Base-by-base conservation (phyloP, 345 rosid genomes). In the Triadica sebifera region DNA sequence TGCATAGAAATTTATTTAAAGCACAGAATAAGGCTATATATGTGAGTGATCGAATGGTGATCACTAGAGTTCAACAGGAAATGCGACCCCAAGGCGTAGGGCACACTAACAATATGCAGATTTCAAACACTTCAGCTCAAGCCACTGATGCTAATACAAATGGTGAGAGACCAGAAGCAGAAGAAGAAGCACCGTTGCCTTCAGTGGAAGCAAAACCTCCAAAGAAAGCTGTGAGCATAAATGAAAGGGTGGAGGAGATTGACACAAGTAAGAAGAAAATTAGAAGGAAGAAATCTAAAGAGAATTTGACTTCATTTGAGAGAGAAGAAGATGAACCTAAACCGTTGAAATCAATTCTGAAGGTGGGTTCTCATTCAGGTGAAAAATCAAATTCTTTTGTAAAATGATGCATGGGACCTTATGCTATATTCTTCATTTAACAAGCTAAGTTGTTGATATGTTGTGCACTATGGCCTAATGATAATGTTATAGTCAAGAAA, bases 221-320 rank as follows among this genome's bases (percentile, higher is more conserved):
- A 56, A 84, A 79, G 83, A 89, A 81, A 77, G 38, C 12, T 76
- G 94, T 89, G 4, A 86, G 94, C 87, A 84, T 84, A 66, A 82
- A 84, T 79, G 87, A 84, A 0, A 83, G 69, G 47, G 81, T 84
- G 1, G 90, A 86, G 78, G 84, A 73, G 57, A 84, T 87, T 43
- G 75, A 52, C 6, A 29, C 67, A 15, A 73, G 79, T 45, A 78
- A 51, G 78, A 86, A 74, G 81, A 81, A 61, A 41, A 74, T 74
- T 34, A 78, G 22, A 24, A 77, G 70, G 79, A 80, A 67, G 69
- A 81, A 70, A 67, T 76, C 80, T 7, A 67, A 38, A 1, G 87
- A 81, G 41, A 80, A 66, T 63, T 8, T 53, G 73, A 17, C 61
- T 69, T 79, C 78, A 7, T n/a, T 70, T 71, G 89, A 81, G 62